Base-by-base conservation (phyloP, 208 protist genomes). In the Leishmania aethiopica region DNA sequence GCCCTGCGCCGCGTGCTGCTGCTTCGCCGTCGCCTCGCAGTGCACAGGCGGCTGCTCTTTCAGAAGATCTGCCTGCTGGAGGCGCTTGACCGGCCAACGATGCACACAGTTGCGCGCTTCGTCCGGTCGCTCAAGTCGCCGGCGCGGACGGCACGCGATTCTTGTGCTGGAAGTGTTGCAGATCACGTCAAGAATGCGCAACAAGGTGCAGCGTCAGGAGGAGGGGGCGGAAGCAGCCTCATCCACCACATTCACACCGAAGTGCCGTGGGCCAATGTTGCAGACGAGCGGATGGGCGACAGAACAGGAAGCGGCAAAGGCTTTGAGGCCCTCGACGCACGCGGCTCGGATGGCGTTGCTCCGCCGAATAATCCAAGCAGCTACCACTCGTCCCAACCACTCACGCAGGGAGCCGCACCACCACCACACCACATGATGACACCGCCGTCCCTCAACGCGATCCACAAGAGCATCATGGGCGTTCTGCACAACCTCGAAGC, bases 1-100 rank as follows among this genome's bases (percentile, higher is more conserved):
- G 84, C 86, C 3, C 83, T 94, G 83, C 87, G 91, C 37, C 90
- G 92, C 37, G 87, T 93, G 22, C 75, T 90, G 82, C 53, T 91
- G 81, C 85, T 93, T 59, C 90, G 92, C 10, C 90, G 88, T 42
- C 60, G 84, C 35, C 78, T 96, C n/a, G 80, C 89, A 15, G 76
- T 87, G 13, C 88, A 92, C 66, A 84, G 90, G 8, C 83, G 87
- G 7, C 80, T 91, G 22, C 83, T 94, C 25, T 84, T 90, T 35
- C 85, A 86, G 59, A 96, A 94, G 78, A 70, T 90, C 13, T 86
- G 81, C 17, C 78, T 96, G 25, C 35, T 94, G 32, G 89, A 89
- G 60, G 80, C 74, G 37, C 75, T 96, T 15, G 70, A 86, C 19
- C 37, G 73, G 13, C 88, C 86, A 2, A 40, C 81, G 4, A 81